A percentile compares a stretch with the other conserved stretches of the same genome.
phyloP scores from a whole-genome alignment of 139 green algal genomes.

The Chlamydomonas incerta region DNA sequence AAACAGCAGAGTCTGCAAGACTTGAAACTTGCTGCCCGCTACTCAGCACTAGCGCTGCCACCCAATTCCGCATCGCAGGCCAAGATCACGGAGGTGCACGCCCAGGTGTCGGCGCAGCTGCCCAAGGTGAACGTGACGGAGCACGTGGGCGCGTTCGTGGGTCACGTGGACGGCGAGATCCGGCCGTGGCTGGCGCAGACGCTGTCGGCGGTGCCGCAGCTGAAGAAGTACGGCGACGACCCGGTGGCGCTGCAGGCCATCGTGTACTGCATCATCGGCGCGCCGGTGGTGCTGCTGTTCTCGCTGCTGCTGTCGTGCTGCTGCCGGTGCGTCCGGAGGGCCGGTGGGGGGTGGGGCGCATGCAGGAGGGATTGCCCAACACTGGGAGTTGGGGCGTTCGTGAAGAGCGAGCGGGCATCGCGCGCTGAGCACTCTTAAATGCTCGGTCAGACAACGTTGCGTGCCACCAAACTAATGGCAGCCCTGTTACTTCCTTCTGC shows the following conservation, averaged over 20 bases:
- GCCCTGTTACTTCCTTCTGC: background rate
- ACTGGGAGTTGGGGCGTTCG: too few species aligned
- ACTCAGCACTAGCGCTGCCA: background rate
- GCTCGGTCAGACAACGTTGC: background rate
- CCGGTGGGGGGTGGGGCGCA: too few species aligned
- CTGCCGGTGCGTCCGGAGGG: background rate
- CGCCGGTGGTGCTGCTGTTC: constrained; percentile 18
- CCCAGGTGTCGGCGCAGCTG: background rate
- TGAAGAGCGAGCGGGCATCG: too few species aligned
- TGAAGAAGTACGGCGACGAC: constrained; percentile 26
- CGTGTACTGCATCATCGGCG: constrained; percentile 1
- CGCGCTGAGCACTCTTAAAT: background rate
- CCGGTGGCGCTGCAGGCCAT: constrained; percentile 21
- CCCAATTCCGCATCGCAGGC: background rate
- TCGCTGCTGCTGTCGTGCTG: background rate
- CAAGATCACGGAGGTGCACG: constrained; percentile 36
- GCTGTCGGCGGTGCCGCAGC: background rate
- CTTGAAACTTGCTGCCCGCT: too few species aligned
- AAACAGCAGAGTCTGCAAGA: too few species aligned
- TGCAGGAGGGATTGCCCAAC: too few species aligned
- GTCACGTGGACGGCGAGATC: constrained; percentile 8
- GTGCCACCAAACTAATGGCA: background rate
- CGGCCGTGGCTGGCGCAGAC: constrained; percentile 1
- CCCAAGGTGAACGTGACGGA: background rate
- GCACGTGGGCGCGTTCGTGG: background rate